A percentile compares a stretch with the other conserved stretches of the same genome.
Evolutionary conservation across 345 rosid genomes (phyloP).

Genomic region (Eucalyptus melliodora): DNA sequence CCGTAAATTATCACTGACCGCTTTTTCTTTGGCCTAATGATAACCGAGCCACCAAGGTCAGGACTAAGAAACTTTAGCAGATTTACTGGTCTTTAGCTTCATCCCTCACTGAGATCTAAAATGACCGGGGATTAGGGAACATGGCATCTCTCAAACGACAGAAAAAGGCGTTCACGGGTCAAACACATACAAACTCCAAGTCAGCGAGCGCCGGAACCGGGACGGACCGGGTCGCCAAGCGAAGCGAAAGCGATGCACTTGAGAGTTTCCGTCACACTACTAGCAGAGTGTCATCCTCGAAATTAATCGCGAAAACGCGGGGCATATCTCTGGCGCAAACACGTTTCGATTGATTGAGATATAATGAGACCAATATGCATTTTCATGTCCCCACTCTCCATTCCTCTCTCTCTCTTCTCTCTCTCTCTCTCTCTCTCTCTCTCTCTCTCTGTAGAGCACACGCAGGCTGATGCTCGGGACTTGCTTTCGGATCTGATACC

Average conservation of each 20-base stretch:
- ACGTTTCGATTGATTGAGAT: neutral
- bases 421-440: neutral
- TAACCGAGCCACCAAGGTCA: neutral
- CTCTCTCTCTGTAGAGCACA: neutral
- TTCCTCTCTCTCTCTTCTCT: neutral
- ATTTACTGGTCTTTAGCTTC: neutral
- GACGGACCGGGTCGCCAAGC: neutral
- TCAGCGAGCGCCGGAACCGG: neutral
- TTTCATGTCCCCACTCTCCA: neutral
- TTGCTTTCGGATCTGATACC: neutral
- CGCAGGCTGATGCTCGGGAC: neutral
- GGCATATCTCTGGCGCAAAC: neutral
- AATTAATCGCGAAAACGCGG: neutral
- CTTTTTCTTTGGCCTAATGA: neutral
- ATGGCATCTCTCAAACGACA: neutral
- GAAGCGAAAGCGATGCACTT: neutral
- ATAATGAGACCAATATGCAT: neutral
- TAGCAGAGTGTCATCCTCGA: neutral
- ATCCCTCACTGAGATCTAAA: neutral
- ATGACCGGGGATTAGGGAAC: neutral
- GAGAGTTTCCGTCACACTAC: too few relatives aligned
- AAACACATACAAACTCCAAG: neutral
- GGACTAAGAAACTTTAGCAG: neutral
- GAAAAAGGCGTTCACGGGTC: neutral
- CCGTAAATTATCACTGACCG: rapidly evolving